Evolutionary conservation across 139 green algal genomes (phyloP).

Genomic region (Closterium sp.): DNA sequence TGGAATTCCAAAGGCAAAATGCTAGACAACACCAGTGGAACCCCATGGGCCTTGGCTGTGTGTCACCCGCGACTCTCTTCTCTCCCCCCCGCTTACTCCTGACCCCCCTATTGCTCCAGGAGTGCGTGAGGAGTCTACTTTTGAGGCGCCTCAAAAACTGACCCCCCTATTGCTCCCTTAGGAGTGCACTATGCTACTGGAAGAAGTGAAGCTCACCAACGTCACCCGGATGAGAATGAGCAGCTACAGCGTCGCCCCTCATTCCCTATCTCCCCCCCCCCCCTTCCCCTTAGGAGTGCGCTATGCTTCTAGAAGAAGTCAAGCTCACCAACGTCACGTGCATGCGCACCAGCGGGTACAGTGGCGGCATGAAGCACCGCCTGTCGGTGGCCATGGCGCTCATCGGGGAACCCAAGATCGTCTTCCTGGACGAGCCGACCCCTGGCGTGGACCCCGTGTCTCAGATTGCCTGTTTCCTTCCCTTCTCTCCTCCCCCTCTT

Average conservation of each 20-base stretch:
- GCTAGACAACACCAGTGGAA: constrained; percentile 86
- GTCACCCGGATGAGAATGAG: not conserved
- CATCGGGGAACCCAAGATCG: constrained; percentile 81
- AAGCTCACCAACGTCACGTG: constrained; percentile 50
- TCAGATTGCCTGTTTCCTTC: too few species aligned
- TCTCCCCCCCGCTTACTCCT: not conserved
- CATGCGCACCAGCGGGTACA: too few species aligned
- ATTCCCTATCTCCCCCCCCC: constrained; percentile 75
- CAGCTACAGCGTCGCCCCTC: constrained; percentile 7
- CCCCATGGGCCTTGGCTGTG: constrained; percentile 81
- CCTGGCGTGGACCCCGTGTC: constrained; percentile 88
- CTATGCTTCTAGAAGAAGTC: constrained; percentile 55
- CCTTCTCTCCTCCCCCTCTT: constrained; percentile 26
- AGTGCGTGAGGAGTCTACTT: too few species aligned
- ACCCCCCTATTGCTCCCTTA: too few species aligned
- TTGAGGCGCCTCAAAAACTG: too few species aligned
- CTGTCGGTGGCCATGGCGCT: constrained; percentile 80
- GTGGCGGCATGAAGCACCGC: constrained; percentile 51
- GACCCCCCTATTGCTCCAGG: constrained; percentile 65
- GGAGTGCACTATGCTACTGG: too few species aligned
- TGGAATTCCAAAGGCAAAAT: too few species aligned
- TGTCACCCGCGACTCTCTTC: constrained; percentile 32
- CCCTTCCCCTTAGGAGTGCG: constrained; percentile 60
- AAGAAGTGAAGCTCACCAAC: too few species aligned
- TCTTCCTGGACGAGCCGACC: constrained; percentile 94